Evolutionary conservation across 2,329 filamentous ascomycete genomes (phyloP), one percentile per base, ranked within the genome.

Genomic region (Colletotrichum lentis): DNA sequence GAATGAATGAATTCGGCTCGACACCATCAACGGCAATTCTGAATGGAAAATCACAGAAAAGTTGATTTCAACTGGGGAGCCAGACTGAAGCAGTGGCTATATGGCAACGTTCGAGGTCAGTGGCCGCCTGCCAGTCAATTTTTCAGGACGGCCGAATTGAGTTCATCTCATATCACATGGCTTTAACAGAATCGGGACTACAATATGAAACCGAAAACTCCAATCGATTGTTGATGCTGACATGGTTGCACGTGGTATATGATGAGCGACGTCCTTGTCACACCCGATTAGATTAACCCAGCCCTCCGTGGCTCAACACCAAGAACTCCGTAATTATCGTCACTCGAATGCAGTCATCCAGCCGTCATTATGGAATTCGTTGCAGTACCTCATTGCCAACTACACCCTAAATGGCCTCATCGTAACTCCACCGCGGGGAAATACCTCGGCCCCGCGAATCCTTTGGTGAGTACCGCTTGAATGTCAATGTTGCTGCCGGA

Each of bases 361-460:
- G 8, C 22, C 52, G 44, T 47, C 12, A 67, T 54, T 67, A 69
- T 43, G 44, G 43, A 37, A 43, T 39, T 57, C 41, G 27, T 41
- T 14, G 24, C 46, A 27, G 10, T 11, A 5, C 14, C 22, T 67
- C 31, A 14, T 46, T 16, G 14, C n/a, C 46, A 44, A 10, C 14
- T 37, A 5, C n/a, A 43, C 24, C 47, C 50, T 53, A 6, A 20
- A 18, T 4, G 16, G 16, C 22, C 43, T 80, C 76, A 92, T 70
- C 86, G 82, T 72, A 90, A 75, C 52, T 90, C 84, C 35, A 90
- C 80, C 3, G 90, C 86, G 8, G 93, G 92, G 74, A 96, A 96
- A 77, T 90, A 97, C 68, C 94, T 87, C 11, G 92, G 91, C 5
- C 95, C 95, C 0, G 93, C 92, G 78, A 90, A 97, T 0, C 95